phyloP scores from a whole-genome alignment of 306 rosid species.

The Myrica gale region DNA sequence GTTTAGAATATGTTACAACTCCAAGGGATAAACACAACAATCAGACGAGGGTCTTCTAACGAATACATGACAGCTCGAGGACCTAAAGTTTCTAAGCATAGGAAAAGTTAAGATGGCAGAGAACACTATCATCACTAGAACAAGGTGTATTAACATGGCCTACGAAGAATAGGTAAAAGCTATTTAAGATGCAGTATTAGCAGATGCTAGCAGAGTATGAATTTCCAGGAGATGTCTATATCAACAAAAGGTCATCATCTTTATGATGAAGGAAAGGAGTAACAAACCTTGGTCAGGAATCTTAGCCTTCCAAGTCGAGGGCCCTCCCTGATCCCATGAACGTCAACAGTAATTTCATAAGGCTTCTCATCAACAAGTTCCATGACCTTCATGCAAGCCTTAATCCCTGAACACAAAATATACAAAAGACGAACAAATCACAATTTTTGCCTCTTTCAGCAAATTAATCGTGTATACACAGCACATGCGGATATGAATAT shows the following conservation, averaged over 20 bases:
- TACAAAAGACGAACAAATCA: neutral
- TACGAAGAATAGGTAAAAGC: neutral
- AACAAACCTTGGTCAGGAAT: conserved; percentile 63
- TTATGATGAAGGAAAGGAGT: conserved; percentile 3
- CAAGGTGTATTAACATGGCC: neutral
- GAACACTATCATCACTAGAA: neutral
- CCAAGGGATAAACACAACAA: neutral
- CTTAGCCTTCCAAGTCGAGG: conserved; percentile 85
- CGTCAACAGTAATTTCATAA: conserved; percentile 66
- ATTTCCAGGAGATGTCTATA: too few relatives aligned
- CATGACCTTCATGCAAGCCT: conserved; percentile 62
- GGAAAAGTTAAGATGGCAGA: neutral
- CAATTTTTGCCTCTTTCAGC: too few relatives aligned
- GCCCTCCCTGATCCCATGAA: conserved; percentile 75
- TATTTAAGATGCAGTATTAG: neutral
- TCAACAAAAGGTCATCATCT: too few relatives aligned
- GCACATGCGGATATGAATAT: too few relatives aligned
- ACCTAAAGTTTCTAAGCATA: neutral
- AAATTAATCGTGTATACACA: too few relatives aligned
- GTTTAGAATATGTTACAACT: neutral
- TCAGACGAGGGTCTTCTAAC: too few relatives aligned
- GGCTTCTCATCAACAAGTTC: conserved; percentile 60
- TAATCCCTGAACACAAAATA: conserved; percentile 58
- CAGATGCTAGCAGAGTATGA: too few relatives aligned
- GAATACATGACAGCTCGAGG: too few relatives aligned